Percentiles rank a stretch among this genome's conserved stretches.
Conservation (phyloP, 305 asterid species). For the Plantago coronopus region DNA sequence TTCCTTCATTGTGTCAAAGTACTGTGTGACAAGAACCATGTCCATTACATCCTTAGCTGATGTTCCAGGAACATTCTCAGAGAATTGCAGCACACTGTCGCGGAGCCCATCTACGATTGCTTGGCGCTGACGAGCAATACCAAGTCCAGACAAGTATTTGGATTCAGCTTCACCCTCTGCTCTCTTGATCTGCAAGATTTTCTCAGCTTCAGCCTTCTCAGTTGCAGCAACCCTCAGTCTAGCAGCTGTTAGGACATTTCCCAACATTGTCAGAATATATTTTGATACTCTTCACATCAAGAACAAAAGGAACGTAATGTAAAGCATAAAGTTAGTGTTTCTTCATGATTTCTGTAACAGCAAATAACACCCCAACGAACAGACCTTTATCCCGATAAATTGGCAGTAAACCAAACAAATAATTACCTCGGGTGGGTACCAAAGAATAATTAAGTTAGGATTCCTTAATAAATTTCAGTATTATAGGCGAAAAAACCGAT, state of each 20-base stretch:
- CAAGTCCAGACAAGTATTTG: slow-evolving; percentile 48
- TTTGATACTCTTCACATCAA: background rate
- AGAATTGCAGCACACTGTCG: slow-evolving; percentile 55
- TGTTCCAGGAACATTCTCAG: slow-evolving; percentile 54
- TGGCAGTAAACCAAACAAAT: too few relatives aligned
- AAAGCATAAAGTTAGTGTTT: background rate
- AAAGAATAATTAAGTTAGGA: too few relatives aligned
- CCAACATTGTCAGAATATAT: background rate
- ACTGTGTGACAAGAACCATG: slow-evolving; percentile 57
- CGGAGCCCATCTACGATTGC: slow-evolving; percentile 59
- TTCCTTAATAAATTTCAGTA: too few relatives aligned
- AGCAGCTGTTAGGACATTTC: slow-evolving; percentile 37
- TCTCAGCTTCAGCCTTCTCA: slow-evolving; percentile 27
- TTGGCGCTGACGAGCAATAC: slow-evolving; percentile 63
- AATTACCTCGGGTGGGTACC: too few relatives aligned
- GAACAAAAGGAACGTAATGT: background rate
- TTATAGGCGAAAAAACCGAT: too few relatives aligned
- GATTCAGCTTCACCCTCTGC: slow-evolving; percentile 63
- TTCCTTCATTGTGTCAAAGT: slow-evolving; percentile 60
- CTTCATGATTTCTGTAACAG: too few relatives aligned
- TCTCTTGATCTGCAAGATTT: slow-evolving; percentile 31
- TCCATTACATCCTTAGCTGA: slow-evolving; percentile 55
- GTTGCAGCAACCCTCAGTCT: slow-evolving; percentile 29
- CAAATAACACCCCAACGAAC: too few relatives aligned
- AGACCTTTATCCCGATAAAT: too few relatives aligned